Evolutionary conservation across 1,139 yeast species (phyloP), one percentile per base, ranked within the genome.

Genomic region (Scheffersomyces stambukii): DNA sequence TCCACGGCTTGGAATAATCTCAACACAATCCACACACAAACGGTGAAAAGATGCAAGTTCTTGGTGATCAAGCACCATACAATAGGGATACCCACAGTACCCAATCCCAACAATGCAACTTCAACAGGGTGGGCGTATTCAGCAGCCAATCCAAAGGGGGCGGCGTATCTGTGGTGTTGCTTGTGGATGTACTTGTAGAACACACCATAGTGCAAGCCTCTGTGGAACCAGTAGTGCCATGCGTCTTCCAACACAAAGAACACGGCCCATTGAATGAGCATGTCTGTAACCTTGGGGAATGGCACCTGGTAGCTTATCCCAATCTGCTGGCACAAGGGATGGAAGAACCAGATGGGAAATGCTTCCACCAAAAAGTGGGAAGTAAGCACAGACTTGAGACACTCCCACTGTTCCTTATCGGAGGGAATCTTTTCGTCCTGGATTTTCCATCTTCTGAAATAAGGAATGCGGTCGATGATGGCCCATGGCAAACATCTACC

Each of bases 101-200:
- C 97, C 36, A 84, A 73, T 20, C 97, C 97, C 35, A 91, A 68
- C 28, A 88, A 72, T 66, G 88, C 77, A 15, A 91, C 95, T 62
- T 89, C 97, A 19, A 81, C 68, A 4, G 97, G 97, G 51, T 89
- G 96, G 6, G 97, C 97, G 54, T 89, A 89, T 60, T 89, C 97
- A 15, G 97, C 97, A 31, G 96, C 81, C 38, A 89, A 67, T 13
- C 97, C 97, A 54, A 89, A 89, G 18, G 97, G 97, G 22, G 96
- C 96, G 16, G 96, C 95, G 54, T 88, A 89, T 57, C 88, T 79
- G 61, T 89, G 97, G 60, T 89, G 97, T 64, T 85, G 94, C 64
- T 89, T 89, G 67, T 89, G 97, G 46, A 89, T 85, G 55, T 81
- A 74, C 62, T 83, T 85, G 72, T 89, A 89, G 52, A 89, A 79